These are phyloP conservation scores for Claviceps spartinae DNA, from an alignment of 2,329 filamentous ascomycete species.

Conservation along the genomic window DNA sequence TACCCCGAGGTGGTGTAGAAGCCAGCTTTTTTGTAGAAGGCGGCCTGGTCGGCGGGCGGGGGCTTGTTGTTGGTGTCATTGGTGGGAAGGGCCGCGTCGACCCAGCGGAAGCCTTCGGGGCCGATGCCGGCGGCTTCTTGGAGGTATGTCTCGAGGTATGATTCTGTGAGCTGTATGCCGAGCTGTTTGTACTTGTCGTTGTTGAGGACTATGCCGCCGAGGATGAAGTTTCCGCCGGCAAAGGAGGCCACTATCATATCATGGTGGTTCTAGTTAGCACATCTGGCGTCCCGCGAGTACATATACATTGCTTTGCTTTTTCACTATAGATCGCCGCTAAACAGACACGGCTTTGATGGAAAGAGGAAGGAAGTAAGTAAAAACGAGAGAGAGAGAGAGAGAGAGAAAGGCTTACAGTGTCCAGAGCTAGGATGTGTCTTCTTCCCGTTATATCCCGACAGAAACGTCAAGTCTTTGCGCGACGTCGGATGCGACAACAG, in stretches of 20 bases:
- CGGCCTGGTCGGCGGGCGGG: slow-evolving; percentile 30
- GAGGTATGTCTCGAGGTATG: slow-evolving; percentile 62
- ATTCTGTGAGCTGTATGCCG: slow-evolving; percentile 56
- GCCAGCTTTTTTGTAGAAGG: slow-evolving; percentile 52
- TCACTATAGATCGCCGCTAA: no score
- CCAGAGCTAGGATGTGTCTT: slow-evolving; percentile 31
- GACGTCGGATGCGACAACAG: slow-evolving; percentile 54
- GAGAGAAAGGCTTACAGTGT: slow-evolving; percentile 28
- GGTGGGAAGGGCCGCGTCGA: slow-evolving; percentile 23
- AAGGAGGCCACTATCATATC: slow-evolving; percentile 57
- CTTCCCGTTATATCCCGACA: slow-evolving; percentile 41
- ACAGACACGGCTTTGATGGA: not conserved
- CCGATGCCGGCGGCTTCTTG: slow-evolving; percentile 60
- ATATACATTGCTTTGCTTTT: slow-evolving; percentile 11
- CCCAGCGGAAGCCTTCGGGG: slow-evolving; percentile 58
- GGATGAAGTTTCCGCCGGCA: slow-evolving; percentile 71
- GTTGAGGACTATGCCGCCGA: slow-evolving; percentile 59
- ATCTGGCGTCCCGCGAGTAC: not conserved
- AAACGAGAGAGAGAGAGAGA: no score
- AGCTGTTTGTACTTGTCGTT: slow-evolving; percentile 56
- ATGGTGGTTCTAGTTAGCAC: not conserved
- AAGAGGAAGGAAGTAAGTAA: not conserved
- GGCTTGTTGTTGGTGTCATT: slow-evolving; percentile 26
- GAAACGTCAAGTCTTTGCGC: slow-evolving; percentile 59
- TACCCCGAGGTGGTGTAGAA: slow-evolving; percentile 51